Base-by-base conservation (phyloP, 805 yeast genomes). In the Wickerhamiella vanderwaltii region DNA sequence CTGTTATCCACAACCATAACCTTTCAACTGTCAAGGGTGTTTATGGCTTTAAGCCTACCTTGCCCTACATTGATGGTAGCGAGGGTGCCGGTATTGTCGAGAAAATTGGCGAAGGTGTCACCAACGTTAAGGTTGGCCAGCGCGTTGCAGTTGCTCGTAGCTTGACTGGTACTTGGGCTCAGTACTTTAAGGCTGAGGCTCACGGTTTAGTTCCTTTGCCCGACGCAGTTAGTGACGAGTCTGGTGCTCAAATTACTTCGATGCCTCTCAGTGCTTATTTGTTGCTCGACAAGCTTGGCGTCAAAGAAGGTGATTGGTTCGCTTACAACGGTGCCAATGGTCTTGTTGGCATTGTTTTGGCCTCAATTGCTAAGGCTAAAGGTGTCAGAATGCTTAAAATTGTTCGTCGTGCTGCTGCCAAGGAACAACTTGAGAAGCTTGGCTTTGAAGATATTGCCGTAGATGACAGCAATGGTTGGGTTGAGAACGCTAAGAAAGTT, bases 251-350 rank as follows among this genome's bases (percentile, higher is more conserved):
- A 23, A 18, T 37, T 16, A 9, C 18, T 9, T 16, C 28, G 6
- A 37, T 37, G 41, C 41, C 41, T 19, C 23, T 37, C 13, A 29
- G 41, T 29, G 41, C 41, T 4, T 19, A 9, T 3, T 7, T 37
- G 29, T 22, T 37, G 29, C 22, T 37, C 13, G 41, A 37, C 25
- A 15, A 16, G 24, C 32, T 37, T 15, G 35, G 22, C 1, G 28
- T 37, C 11, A 4, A 37, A 12, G 18, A 22, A 16, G 41, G 41
- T 16, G 41, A 37, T 29, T 37, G 41, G 41, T 29, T 37, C 22
- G 32, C 16, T 7, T 37, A 23, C 23, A 37, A 37, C n/a, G 29
- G 35, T n/a, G 41, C 41, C 35, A 37, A 37, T 17, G 41, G 41
- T 5, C 28, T 29, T 22, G 41, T 37, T 5, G 41, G 41, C 15